These are phyloP conservation scores for Blastocystis sp. DNA, from an alignment of 352 stramenopile genomes.

Conservation along the genomic window DNA sequence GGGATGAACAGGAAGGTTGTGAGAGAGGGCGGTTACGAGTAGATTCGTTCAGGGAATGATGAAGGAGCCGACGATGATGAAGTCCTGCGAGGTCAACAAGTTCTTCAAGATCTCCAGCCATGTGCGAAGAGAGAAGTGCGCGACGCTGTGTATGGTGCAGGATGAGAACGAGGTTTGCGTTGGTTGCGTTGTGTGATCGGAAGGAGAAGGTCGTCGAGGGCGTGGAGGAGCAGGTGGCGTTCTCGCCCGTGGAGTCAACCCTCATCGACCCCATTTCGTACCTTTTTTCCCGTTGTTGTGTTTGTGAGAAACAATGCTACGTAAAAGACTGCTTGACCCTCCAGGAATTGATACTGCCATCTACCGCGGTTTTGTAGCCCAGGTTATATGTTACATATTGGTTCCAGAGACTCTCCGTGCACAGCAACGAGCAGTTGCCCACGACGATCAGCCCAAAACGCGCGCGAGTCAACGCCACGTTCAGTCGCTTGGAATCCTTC, in stretches of 20 bases:
- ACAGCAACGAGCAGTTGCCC: slow-evolving; percentile 93
- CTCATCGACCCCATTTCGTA: slow-evolving; percentile 48
- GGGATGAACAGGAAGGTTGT: neutral
- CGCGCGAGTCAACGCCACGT: slow-evolving; percentile 96
- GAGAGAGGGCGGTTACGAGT: neutral
- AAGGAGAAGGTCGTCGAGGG: slow-evolving; percentile 10
- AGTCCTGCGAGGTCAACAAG: slow-evolving; percentile 24
- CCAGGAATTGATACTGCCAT: neutral
- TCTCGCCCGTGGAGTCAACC: neutral
- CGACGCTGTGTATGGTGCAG: slow-evolving; percentile 15
- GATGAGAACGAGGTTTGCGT: neutral
- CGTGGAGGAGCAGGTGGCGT: slow-evolving; percentile 4
- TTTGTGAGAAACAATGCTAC: neutral
- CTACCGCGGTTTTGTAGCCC: neutral
- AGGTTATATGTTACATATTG: neutral
- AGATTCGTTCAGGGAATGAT: slow-evolving; percentile 57
- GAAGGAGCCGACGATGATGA: neutral
- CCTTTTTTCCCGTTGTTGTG: neutral
- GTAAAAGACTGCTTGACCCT: neutral
- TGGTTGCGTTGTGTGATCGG: neutral
- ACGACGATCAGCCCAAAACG: slow-evolving; percentile 96
- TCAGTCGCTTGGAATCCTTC: slow-evolving; percentile 94
- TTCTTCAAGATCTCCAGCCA: slow-evolving; percentile 44
- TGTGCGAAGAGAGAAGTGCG: slow-evolving; percentile 35
- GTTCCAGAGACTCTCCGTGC: slow-evolving; percentile 95